Evolutionary conservation across 2,329 filamentous ascomycete species (phyloP), one percentile per base, ranked within the genome.

Genomic region (Chaetoscypha palmicola): DNA sequence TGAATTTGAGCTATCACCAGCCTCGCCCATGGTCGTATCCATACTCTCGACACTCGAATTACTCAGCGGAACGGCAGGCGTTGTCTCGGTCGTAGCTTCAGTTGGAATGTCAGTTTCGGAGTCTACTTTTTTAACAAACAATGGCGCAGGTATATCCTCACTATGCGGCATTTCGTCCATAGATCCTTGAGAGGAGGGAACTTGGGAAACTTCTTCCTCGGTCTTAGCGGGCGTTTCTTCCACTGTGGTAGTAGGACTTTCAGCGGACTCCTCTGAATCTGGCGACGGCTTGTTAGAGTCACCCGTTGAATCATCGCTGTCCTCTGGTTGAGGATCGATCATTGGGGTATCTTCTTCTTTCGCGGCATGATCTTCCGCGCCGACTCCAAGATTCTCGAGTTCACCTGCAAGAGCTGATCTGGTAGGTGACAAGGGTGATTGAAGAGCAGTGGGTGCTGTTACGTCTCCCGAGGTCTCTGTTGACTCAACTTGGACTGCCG

Each of bases 141-240:
- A 67, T 26, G 84, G 82, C 2, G 81, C 77, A 8, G 83, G 83
- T 35, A 75, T 79, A 54, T 86, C 82, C 53, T 84, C 81, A 10
- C 79, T 69, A 41, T 79, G 73, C n/a, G 77, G 71, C 16, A 73
- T 70, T 38, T 74, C 57, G 28, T 56, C 61, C 34, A 55, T 55
- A 12, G 45, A 41, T 19, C 40, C 38, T 34, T 47, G 14, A 14
- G 21, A 16, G 17, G 38, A 28, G 20, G 41, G 31, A 23, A 46
- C 31, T 35, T 47, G 46, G 5, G 44, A 24, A 12, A 37, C 9
- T 12, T 48, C 19, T 14, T 38, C 22, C 22, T 54, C 47, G 55
- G 49, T 14, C 50, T 51, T 14, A 40, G 49, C 39, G 17, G 55
- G 48, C 4, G 41, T 23, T 36, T 56, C 46, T 14, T 53, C 46